Conservation (phyloP, 2,329 filamentous ascomycete species). For the Beauveria sp. region DNA sequence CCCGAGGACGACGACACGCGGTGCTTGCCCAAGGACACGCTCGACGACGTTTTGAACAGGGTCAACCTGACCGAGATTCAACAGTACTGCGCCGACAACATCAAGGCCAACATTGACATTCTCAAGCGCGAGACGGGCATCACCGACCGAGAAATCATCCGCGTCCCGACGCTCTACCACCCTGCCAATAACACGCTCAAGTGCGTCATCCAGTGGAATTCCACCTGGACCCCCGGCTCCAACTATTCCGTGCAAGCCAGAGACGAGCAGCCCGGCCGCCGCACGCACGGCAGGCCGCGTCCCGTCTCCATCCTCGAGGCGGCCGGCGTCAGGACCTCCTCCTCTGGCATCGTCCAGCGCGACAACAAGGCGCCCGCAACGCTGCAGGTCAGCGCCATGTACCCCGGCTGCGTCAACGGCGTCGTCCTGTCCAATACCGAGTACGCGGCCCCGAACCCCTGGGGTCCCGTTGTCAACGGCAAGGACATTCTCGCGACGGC, state of each 20-base stretch:
- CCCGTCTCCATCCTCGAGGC: not conserved
- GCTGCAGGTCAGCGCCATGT: not conserved
- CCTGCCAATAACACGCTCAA: not conserved
- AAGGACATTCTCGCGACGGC: not conserved
- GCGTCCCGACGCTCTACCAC: conserved; percentile 17
- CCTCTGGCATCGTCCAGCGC: not conserved
- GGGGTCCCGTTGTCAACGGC: conserved; percentile 1
- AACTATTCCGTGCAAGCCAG: not conserved
- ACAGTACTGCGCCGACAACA: conserved; percentile 12
- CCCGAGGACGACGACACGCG: not conserved
- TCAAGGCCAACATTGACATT: conserved; percentile 17
- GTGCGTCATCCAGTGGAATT: not conserved
- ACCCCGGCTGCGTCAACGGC: conserved; percentile 18
- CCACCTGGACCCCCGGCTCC: not conserved
- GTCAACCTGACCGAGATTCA: conserved; percentile 12
- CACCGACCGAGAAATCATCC: conserved; percentile 17
- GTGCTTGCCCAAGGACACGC: conserved; percentile 14
- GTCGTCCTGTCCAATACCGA: conserved; percentile 15
- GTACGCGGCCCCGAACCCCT: conserved; percentile 4
- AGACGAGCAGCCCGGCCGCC: not conserved
- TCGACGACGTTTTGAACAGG: conserved; percentile 15
- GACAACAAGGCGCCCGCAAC: not conserved
- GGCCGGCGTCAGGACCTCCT: not conserved
- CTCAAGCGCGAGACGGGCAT: conserved; percentile 20
- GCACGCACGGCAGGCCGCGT: not conserved